phyloP scores from a whole-genome alignment of 176 grass and related monocot species.

The Alloteropsis semialata region DNA sequence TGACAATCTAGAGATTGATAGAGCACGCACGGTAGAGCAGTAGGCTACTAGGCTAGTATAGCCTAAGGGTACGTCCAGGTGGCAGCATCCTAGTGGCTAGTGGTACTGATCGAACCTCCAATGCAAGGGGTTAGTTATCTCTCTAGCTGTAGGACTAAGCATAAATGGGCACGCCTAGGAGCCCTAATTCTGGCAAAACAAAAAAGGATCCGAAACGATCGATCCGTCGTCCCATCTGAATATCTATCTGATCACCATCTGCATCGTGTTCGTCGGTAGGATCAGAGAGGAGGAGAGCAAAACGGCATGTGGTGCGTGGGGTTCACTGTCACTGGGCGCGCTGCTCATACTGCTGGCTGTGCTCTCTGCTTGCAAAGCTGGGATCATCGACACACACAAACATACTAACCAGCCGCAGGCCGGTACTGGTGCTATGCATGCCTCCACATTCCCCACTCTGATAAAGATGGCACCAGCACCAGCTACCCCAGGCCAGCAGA shows the following conservation, averaged over 20 bases:
- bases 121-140: neutral
- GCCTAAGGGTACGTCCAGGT: neutral
- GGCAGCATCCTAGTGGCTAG: slow-evolving; percentile 36
- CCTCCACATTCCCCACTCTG: slow-evolving; percentile 82
- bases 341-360: slow-evolving; percentile 25
- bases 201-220: neutral
- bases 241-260: neutral
- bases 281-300: slow-evolving; percentile 35
- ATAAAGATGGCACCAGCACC: slow-evolving; percentile 76
- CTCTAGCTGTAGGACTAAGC: slow-evolving; percentile 31
- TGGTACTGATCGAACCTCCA: neutral
- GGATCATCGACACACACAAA: slow-evolving; percentile 50
- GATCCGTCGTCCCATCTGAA: neutral
- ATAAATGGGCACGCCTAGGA: slow-evolving; percentile 64
- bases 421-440: slow-evolving; percentile 56
- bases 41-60: neutral
- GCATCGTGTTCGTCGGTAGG: neutral
- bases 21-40: neutral
- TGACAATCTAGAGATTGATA: slow-evolving; percentile 14
- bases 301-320: slow-evolving; percentile 51
- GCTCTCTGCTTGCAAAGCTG: no score
- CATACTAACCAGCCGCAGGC: slow-evolving; percentile 26
- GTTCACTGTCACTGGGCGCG: neutral
- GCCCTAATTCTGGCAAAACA: slow-evolving; percentile 54
- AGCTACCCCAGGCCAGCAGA: neutral